Conservation (phyloP, 2,329 filamentous ascomycete genomes). For the Cladosporium austrohemisphaericum region DNA sequence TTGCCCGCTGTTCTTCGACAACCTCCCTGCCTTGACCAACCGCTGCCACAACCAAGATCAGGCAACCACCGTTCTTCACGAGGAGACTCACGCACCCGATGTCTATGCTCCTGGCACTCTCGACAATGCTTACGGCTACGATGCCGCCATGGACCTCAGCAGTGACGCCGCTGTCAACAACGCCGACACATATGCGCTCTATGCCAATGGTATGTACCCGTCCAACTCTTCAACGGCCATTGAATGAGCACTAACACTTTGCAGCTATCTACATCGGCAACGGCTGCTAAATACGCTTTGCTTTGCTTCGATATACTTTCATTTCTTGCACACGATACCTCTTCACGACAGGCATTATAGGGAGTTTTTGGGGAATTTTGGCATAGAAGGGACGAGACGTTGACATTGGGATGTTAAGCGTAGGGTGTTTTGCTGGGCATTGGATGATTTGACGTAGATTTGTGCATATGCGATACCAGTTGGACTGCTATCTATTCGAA, state of each 20-base stretch:
- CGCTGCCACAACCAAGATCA: conserved; percentile 64
- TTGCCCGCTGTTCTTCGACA: conserved; percentile 59
- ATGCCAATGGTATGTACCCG: conserved; percentile 34
- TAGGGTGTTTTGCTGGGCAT: no score
- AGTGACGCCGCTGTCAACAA: conserved; percentile 55
- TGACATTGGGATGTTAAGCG: no score
- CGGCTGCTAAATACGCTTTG: no score
- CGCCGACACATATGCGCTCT: conserved; percentile 59
- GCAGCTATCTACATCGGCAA: conserved; percentile 3
- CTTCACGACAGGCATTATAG: no score
- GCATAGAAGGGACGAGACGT: no score
- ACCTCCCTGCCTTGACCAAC: conserved; percentile 47
- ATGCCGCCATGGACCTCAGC: conserved; percentile 44
- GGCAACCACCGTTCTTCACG: conserved; percentile 63
- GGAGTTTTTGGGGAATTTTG: no score
- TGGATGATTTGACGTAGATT: no score
- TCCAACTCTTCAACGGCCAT: background rate
- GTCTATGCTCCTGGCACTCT: conserved; percentile 45
- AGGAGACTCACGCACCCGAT: conserved; percentile 60
- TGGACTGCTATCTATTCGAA: no score
- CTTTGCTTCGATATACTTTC: no score
- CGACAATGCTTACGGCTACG: conserved; percentile 59
- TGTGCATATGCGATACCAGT: no score
- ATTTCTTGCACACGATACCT: no score
- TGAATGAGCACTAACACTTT: background rate